phyloP scores from a whole-genome alignment of 2,329 filamentous ascomycete species.

The Fusarium buharicum region DNA sequence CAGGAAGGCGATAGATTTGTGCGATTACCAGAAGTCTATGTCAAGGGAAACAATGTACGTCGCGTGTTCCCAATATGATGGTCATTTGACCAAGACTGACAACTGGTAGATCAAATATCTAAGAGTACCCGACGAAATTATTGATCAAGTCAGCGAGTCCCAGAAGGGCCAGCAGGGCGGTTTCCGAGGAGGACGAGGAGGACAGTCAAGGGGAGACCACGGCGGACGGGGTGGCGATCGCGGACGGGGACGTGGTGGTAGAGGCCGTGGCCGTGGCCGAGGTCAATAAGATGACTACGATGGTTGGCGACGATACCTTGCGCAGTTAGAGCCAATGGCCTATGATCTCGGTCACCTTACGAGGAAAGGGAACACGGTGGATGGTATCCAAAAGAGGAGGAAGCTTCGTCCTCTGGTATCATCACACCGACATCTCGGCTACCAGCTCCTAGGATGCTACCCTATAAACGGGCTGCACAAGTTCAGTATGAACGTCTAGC shows the following conservation, averaged over 20 bases:
- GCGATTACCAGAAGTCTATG: constrained; percentile 91
- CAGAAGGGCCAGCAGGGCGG: constrained; percentile 75
- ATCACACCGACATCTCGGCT: constrained; percentile 5
- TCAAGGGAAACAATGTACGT: constrained; percentile 95
- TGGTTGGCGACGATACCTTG: constrained; percentile 16
- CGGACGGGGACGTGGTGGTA: constrained; percentile 54
- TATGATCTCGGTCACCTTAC: constrained; percentile 5
- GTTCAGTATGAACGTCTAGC: constrained; percentile 3
- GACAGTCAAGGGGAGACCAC: constrained; percentile 68
- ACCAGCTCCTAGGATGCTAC: constrained; percentile 5
- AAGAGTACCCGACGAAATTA: constrained; percentile 94
- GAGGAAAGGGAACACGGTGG: neutral
- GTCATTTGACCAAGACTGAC: constrained; percentile 6
- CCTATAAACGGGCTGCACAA: constrained; percentile 20
- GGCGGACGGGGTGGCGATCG: constrained; percentile 62
- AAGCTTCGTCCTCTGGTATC: constrained; percentile 9
- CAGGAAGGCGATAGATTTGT: constrained; percentile 94
- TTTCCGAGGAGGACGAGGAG: constrained; percentile 73
- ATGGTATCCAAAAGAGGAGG: constrained; percentile 18
- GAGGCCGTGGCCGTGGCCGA: constrained; percentile 52
- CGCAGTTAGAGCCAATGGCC: neutral
- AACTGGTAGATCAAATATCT: constrained; percentile 90
- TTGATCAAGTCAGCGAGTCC: constrained; percentile 92
- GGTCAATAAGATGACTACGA: constrained; percentile 44
- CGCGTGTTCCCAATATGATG: neutral